Base-by-base conservation (phyloP, 352 stramenopile genomes). In the Globisporangium ultimum region DNA sequence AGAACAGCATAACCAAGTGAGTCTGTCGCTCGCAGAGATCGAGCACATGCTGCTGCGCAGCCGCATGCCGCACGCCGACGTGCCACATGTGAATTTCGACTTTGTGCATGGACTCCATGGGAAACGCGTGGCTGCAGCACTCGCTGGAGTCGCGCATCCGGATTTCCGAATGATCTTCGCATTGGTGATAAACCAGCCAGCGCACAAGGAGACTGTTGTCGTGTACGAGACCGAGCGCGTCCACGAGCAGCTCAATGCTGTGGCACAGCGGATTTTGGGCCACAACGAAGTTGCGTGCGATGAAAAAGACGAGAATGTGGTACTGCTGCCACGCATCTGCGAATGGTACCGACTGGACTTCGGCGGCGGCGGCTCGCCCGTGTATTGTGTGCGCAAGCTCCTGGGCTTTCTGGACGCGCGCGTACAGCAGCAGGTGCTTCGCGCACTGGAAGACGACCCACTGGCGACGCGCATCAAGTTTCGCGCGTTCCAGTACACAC, bases 121-220 rank as follows among this genome's bases (percentile, higher is more conserved):
- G 52, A n/a, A 46, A 18, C 32, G 42, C 54, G 17, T 18, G 43
- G 18, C 53, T 88, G 0, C 48, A 53, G 8, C 58, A 57, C 4
- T 71, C 88, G 10, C 38, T 11, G 79, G 71, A 0, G 28, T 94
- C 6, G 51, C 58, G 2, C 83, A 92, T 48, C 84, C 84, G 4
- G 86, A 95, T 63, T 95, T 95, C 51, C 82, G 86, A 2, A 41
- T 93, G 2, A 86, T 74, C 55, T 74, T 95, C 24, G 86, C 82
- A 15, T 55, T 95, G 8, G 67, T 84, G 14, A 70, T 88, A 66
- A 83, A 90, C 41, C 79, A 84, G 21, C 42, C 55, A 49, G 48
- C 43, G 34, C 28, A 57, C 46, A 21, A 59, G 68, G 17, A 51
- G 55, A 22, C 63, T 20, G 60, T 84, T 2, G 47, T 75, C 20